Evolutionary conservation across 2,329 filamentous ascomycete species (phyloP).

Genomic region (Colletotrichum sp.): DNA sequence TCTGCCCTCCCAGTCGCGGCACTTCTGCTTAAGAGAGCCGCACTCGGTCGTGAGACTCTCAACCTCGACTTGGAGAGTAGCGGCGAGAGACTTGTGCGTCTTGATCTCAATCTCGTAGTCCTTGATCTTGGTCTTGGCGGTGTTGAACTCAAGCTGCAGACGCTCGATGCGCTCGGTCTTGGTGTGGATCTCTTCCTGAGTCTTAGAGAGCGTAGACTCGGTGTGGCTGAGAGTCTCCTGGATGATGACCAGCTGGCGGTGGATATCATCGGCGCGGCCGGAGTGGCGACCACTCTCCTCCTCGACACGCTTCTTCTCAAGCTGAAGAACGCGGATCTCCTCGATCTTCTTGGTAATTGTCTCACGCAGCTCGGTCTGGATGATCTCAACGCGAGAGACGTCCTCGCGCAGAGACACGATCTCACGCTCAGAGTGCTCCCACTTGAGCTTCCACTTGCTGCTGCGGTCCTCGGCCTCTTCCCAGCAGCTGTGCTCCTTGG

Average conservation of each 20-base stretch:
- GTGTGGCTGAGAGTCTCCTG: slow-evolving; percentile 7
- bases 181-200: neutral
- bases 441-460: slow-evolving; percentile 14
- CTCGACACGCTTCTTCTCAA: slow-evolving; percentile 14
- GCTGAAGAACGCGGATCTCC: neutral
- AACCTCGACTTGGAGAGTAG: neutral
- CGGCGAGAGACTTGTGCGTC: neutral
- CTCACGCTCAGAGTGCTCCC: slow-evolving; percentile 10
- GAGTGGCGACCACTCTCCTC: neutral
- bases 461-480: slow-evolving; percentile 5
- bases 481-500: neutral
- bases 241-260: neutral
- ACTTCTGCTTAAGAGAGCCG: neutral
- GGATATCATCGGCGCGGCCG: slow-evolving; percentile 6
- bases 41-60: neutral
- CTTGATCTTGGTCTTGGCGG: neutral
- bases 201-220: neutral
- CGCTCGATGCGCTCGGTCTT: slow-evolving; percentile 9
- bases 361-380: neutral
- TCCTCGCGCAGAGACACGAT: slow-evolving; percentile 1
- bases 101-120: neutral
- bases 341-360: slow-evolving; percentile 1
- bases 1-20: slow-evolving; percentile 8
- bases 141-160: neutral
- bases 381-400: neutral